A percentile compares a stretch with the other conserved stretches of the same genome.
Evolutionary conservation across 352 stramenopile genomes (phyloP).

Genomic region (Pythium volutum): DNA sequence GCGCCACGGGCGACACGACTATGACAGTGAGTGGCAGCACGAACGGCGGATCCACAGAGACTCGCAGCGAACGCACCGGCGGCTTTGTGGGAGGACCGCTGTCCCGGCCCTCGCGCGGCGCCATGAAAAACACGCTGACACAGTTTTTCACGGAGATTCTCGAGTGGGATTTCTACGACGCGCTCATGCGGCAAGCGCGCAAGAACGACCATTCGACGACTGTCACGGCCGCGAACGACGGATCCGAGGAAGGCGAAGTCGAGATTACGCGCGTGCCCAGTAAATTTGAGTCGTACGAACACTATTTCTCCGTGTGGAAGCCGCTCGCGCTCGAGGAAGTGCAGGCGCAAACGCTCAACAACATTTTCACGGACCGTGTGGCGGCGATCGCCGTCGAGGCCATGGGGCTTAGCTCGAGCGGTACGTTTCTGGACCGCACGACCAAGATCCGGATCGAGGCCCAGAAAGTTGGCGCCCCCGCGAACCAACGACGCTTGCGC

Average conservation of each 20-base stretch:
- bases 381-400: conserved; percentile 43
- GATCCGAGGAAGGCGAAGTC: conserved; percentile 73
- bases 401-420: conserved; percentile 35
- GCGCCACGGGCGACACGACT: conserved; percentile 14
- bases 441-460: conserved; percentile 69
- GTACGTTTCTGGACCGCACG: conserved; percentile 50
- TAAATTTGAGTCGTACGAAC: conserved; percentile 82
- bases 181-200: conserved; percentile 50
- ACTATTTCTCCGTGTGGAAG: conserved; percentile 90
- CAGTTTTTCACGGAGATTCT: conserved; percentile 86
- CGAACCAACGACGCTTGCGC: conserved; percentile 28
- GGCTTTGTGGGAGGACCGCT: conserved; percentile 13
- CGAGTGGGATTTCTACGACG: conserved; percentile 74
- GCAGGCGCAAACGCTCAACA: conserved; percentile 83
- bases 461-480: conserved; percentile 37
- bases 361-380: conserved; percentile 62
- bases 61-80: background rate
- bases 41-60: no score
- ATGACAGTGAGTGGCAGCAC: background rate
- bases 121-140: conserved; percentile 46
- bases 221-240: conserved; percentile 55
- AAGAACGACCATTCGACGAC: conserved; percentile 40
- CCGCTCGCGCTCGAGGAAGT: conserved; percentile 84
- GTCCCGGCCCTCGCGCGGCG: background rate
- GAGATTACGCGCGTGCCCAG: conserved; percentile 69